These are phyloP conservation scores for Hansenula lynferdii DNA, from an alignment of 1,139 yeast species.

Conservation along the genomic window DNA sequence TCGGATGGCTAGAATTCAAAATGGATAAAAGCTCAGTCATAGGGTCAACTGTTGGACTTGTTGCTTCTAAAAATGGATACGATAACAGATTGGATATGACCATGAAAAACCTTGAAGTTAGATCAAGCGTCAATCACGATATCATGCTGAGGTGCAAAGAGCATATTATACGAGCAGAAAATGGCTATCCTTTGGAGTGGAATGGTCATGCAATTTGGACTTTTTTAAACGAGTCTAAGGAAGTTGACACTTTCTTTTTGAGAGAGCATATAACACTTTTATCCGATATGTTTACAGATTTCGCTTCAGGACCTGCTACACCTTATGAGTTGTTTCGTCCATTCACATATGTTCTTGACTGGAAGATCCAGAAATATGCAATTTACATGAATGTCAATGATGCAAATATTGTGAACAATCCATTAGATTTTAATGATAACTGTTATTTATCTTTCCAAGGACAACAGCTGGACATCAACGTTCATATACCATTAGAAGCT, in stretches of 20 bases:
- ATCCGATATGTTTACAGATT: slow-evolving; percentile 74
- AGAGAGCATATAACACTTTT: slow-evolving; percentile 77
- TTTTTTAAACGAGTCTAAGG: slow-evolving; percentile 47
- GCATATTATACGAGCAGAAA: slow-evolving; percentile 50
- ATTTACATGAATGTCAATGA: slow-evolving; percentile 79
- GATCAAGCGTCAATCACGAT: slow-evolving; percentile 89
- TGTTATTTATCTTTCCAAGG: slow-evolving; percentile 74
- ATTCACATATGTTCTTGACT: slow-evolving; percentile 51
- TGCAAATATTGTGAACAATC: slow-evolving; percentile 81
- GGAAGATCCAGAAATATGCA: slow-evolving; percentile 55
- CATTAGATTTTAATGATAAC: slow-evolving; percentile 78
- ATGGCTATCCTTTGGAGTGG: slow-evolving; percentile 77
- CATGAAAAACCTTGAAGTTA: slow-evolving; percentile 56
- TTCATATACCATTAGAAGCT: slow-evolving; percentile 57
- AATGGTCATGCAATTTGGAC: slow-evolving; percentile 72
- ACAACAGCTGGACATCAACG: slow-evolving; percentile 40
- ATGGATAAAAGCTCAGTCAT: slow-evolving; percentile 50
- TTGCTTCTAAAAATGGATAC: slow-evolving; percentile 57
- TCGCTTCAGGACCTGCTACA: slow-evolving; percentile 65
- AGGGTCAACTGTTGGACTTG: slow-evolving; percentile 42
- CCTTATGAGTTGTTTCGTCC: slow-evolving; percentile 79
- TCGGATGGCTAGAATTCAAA: slow-evolving; percentile 88
- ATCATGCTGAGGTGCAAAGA: slow-evolving; percentile 59
- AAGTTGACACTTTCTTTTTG: slow-evolving; percentile 59
- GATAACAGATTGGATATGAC: slow-evolving; percentile 44